Conservation (phyloP, 2,329 filamentous ascomycete species). For the Neofusicoccum parvum region DNA sequence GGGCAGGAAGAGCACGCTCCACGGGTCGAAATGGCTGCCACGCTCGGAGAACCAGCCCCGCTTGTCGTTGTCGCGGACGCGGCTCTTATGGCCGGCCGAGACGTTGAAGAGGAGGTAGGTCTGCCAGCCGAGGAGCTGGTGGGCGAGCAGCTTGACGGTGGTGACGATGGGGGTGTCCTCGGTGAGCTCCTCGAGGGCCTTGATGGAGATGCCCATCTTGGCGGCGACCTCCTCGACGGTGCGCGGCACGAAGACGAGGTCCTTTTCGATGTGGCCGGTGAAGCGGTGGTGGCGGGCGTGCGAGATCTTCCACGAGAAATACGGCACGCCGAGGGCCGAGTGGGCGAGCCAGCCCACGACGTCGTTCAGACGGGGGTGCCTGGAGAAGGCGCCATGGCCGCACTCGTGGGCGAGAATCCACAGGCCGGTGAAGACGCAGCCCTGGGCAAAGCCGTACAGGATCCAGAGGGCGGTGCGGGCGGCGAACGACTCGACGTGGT, state of each 20-base stretch:
- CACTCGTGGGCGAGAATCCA: constrained; percentile 74
- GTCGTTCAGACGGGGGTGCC: constrained; percentile 60
- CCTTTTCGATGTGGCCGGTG: constrained; percentile 68
- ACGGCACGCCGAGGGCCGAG: constrained; percentile 67
- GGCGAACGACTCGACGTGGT: constrained; percentile 48
- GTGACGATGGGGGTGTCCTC: constrained; percentile 65
- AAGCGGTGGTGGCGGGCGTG: constrained; percentile 71
- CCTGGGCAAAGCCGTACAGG: constrained; percentile 65
- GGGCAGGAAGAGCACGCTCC: constrained; percentile 62
- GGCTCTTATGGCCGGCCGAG: constrained; percentile 19
- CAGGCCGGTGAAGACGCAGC: constrained; percentile 66
- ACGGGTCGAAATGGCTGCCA: constrained; percentile 61
- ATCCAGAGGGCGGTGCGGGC: constrained; percentile 56
- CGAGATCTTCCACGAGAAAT: constrained; percentile 73
- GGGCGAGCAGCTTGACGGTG: constrained; percentile 57
- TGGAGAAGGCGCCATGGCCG: constrained; percentile 70
- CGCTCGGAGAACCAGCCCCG: constrained; percentile 17
- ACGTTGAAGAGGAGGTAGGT: constrained; percentile 64
- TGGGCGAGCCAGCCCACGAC: constrained; percentile 66
- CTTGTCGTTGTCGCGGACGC: constrained; percentile 17
- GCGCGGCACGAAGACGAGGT: constrained; percentile 47
- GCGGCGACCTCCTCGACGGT: constrained; percentile 20
- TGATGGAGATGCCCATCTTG: constrained; percentile 24
- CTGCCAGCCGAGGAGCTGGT: constrained; percentile 68
- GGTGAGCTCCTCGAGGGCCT: constrained; percentile 40